A percentile compares a stretch with the other conserved stretches of the same genome.
phyloP scores from a whole-genome alignment of 176 grass and related monocot genomes.

The Otatea glauca region DNA sequence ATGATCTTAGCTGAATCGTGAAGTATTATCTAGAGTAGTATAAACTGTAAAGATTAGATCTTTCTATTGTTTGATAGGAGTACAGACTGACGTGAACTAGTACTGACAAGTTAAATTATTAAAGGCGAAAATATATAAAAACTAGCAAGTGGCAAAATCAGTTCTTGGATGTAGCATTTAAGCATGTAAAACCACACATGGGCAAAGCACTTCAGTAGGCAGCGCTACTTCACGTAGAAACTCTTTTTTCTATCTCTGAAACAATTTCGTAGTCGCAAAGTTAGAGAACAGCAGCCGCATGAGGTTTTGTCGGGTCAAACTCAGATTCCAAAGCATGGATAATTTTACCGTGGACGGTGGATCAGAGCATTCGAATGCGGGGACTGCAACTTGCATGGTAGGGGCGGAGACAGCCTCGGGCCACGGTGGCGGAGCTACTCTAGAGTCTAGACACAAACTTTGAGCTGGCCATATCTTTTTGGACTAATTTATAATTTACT shows the following conservation, averaged over 20 bases:
- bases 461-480: no score
- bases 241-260: neutral
- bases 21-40: neutral
- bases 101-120: conserved; percentile 23
- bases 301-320: conserved; percentile 40
- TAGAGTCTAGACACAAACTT: no score
- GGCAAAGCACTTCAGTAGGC: neutral
- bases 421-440: no score
- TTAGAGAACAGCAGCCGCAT: neutral
- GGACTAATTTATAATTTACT: no score
- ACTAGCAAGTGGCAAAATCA: conserved; percentile 14
- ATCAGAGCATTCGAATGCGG: conserved; percentile 20
- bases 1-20: neutral
- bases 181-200: neutral
- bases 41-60: neutral
- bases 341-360: conserved; percentile 37
- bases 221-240: neutral
- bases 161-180: conserved; percentile 31
- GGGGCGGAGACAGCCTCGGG: no score
- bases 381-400: neutral
- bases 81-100: conserved; percentile 26
- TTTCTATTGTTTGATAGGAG: conserved; percentile 11
- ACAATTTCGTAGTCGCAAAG: neutral
- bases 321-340: conserved; percentile 18
- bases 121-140: neutral